Base-by-base conservation (phyloP, 306 rosid genomes). In the Astragalus glycyphyllos region DNA sequence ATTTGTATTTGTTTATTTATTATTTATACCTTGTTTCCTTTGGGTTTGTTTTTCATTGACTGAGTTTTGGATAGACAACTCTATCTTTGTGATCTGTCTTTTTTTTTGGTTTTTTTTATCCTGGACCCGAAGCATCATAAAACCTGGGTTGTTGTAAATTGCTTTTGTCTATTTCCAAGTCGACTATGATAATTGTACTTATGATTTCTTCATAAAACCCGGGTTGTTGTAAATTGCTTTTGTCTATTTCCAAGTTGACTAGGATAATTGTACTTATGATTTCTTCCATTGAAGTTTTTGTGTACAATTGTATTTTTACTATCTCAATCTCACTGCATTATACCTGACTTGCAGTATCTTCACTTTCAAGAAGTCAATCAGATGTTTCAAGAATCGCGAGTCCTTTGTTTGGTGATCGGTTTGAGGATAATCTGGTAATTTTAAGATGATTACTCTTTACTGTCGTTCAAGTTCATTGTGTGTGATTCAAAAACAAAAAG, bases 361-460 rank as follows among this genome's bases (percentile, higher is more conserved):
- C 88, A 8, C 86, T 84, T 53, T 83, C 84, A 12, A 89, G 91
- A 83, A 87, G 96, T 85, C 83, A 67, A 70, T 91, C 99, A 20
- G 96, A 95, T 84, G 90, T 89, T 78, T 82, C 80, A 6, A 80
- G 89, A 79, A 72, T 80, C 38, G 34, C 15, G 67, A 77, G 81
- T 64, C 82, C 87, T 32, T 68, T 85, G 49, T 84, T 70, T 79
- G 91, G 84, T 57, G 90, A 85, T 76, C 92, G 79, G 47, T 63
- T 81, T 16, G 96, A 95, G 80, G 96, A 89, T 78, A 84, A 86
- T 79, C 76, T 68, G 96, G 97, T 94, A 81, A 87, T 68, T 77
- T 38, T 67, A 48, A 42, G 59, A 20, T 68, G 62, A 58, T 77
- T 78, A 32, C 63, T 38, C 6, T 58, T 47, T 66, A 14, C 20